phyloP scores from a whole-genome alignment of 2,329 filamentous ascomycete species.

The Ascochyta pisi region DNA sequence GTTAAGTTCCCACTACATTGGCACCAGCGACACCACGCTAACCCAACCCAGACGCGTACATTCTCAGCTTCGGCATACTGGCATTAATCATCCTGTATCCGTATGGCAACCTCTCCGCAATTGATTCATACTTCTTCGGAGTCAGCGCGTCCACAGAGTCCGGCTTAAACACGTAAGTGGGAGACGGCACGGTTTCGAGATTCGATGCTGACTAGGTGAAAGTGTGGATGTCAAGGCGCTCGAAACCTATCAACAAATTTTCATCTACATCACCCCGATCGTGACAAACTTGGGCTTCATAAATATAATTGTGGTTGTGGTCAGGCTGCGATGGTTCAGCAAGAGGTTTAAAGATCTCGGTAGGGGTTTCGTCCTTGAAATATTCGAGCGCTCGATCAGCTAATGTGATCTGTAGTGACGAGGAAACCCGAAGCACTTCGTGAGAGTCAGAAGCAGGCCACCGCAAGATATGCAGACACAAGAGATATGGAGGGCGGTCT shows the following conservation, averaged over 20 bases:
- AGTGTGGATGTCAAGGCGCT: constrained; percentile 60
- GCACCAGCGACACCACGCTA: neutral
- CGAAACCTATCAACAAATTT: constrained; percentile 60
- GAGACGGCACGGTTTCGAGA: neutral
- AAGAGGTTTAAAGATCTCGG: constrained; percentile 53
- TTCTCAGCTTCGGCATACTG: constrained; percentile 47
- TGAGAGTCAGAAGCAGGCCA: neutral
- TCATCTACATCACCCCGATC: constrained; percentile 59
- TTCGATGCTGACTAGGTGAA: neutral
- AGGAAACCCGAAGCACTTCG: neutral
- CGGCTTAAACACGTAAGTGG: constrained; percentile 57
- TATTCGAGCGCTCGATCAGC: too few species aligned
- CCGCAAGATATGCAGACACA: neutral
- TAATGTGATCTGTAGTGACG: too few species aligned
- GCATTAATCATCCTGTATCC: constrained; percentile 49
- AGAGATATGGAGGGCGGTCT: constrained; percentile 12
- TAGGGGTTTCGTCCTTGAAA: neutral
- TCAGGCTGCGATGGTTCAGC: constrained; percentile 59
- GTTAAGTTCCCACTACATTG: constrained; percentile 15
- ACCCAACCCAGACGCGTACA: constrained; percentile 49
- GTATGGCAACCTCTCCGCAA: constrained; percentile 50
- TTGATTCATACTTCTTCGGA: constrained; percentile 61
- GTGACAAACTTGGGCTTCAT: constrained; percentile 59
- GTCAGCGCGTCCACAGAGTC: constrained; percentile 59
- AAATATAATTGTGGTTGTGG: constrained; percentile 58